Evolutionary conservation across 192 early-diverging fungal species (phyloP), one percentile per base, ranked within the genome.

Genomic region (Spizellomyces sp.): DNA sequence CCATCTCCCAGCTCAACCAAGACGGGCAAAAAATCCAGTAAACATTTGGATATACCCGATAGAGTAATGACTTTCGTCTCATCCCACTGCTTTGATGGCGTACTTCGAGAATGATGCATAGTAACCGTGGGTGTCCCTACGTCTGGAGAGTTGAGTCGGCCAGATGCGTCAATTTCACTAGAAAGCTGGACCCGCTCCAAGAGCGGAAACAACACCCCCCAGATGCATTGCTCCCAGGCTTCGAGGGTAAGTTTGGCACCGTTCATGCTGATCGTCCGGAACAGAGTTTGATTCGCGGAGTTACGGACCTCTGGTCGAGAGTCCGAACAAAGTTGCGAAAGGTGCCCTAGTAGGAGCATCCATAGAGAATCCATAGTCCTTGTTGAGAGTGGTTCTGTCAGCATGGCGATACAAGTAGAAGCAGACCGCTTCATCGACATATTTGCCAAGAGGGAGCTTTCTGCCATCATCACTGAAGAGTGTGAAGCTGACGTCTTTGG

Each of bases 251-350:
- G 82, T 14, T 83, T 71, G 42, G 71, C 69, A 8, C 94, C 98
- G 70, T 97, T 94, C 82, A 96, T 92, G 48, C 90, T 88, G 46
- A 99, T 90, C 5, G 96, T 95, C 56, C 95, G 85, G 77, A 97
- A 96, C 57, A 99, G 80, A 5, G 96, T 98, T 75, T 98, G 98
- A 57, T 92, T 93, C 15, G 95, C 95, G 12, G 92, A 90, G 71
- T 96, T 93, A 27, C 98, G 86, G 9, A 99, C 95, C 71, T 98
- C 95, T 0, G 93, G 92, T 14, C 96, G 81, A 7, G 68, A 67
- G 70, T 99, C 98, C 12, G 90, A 88, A 62, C 94, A 95, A 22
- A 95, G 84, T 15, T 85, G 80, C 4, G 92, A 89, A 27, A 99
- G 84, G 67, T 94, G 86, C 42, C 86, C 86, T 10, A 98, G 78